These are phyloP conservation scores for Termitomyces sp. DNA, from an alignment of 768 basidiomycete genomes.

Conservation along the genomic window DNA sequence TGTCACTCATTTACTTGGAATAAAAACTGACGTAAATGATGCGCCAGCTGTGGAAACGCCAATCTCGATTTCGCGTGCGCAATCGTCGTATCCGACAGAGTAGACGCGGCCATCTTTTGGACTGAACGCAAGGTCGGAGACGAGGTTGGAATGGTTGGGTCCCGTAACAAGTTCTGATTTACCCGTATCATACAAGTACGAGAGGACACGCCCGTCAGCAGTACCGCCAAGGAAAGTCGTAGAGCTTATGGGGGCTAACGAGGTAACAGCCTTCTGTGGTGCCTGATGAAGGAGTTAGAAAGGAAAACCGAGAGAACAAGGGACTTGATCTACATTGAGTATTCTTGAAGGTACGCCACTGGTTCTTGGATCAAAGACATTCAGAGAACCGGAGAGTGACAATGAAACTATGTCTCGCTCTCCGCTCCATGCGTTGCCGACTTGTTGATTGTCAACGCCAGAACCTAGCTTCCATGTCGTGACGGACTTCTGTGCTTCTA, in stretches of 20 bases:
- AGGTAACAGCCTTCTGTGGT: constrained; percentile 76
- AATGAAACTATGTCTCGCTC: constrained; percentile 71
- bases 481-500: constrained; percentile 58
- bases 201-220: constrained; percentile 69
- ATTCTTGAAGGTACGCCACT: constrained; percentile 55
- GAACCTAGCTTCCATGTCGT: constrained; percentile 70
- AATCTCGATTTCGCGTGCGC: constrained; percentile 56
- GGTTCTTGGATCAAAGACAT: constrained; percentile 72
- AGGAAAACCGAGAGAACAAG: not conserved
- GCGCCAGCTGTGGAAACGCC: constrained; percentile 34
- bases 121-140: constrained; percentile 53
- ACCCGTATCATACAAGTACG: constrained; percentile 48
- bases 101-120: constrained; percentile 45
- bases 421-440: constrained; percentile 82
- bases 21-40: constrained; percentile 1
- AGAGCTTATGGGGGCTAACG: constrained; percentile 38
- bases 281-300: constrained; percentile 38
- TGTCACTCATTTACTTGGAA: not conserved
- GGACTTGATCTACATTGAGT: constrained; percentile 42
- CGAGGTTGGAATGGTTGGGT: constrained; percentile 62
- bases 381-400: constrained; percentile 77
- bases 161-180: constrained; percentile 49
- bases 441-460: constrained; percentile 77
- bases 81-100: constrained; percentile 80
- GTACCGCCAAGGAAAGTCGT: constrained; percentile 77